A percentile compares a stretch with the other conserved stretches of the same genome.
phyloP scores from a whole-genome alignment of 306 rosid species.

The Cucurbita maxima region DNA sequence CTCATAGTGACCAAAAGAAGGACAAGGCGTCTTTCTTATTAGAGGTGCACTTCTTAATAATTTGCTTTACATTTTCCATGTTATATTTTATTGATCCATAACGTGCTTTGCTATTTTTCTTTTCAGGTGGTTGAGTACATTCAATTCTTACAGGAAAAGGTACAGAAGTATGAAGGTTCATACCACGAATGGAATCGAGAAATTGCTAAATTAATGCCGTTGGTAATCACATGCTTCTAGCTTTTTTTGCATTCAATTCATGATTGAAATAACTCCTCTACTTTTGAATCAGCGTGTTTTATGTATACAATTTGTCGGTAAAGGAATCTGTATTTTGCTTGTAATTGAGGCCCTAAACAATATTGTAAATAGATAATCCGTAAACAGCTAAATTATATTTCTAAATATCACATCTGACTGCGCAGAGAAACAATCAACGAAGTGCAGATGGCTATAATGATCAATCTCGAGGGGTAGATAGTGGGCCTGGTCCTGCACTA shows the following conservation, averaged over 20 bases:
- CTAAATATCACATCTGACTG: background rate
- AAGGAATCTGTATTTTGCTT: no score
- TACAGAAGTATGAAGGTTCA: conserved; percentile 62
- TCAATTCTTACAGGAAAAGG: conserved; percentile 82
- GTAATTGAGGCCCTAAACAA: background rate
- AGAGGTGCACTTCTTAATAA: conserved; percentile 37
- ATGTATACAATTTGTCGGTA: background rate
- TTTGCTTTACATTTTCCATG: background rate
- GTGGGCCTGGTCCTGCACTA: conserved; percentile 40
- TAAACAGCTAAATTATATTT: background rate
- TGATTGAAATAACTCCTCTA: background rate
- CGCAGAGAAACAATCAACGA: conserved; percentile 54
- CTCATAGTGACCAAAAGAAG: conserved; percentile 93
- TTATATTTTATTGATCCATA: background rate
- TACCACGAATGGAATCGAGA: conserved; percentile 69
- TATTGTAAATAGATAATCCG: background rate
- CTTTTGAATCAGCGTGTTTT: background rate
- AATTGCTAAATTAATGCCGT: conserved; percentile 45
- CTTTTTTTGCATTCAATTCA: conserved; percentile 6
- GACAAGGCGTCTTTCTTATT: conserved; percentile 92
- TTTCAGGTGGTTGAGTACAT: conserved; percentile 82
- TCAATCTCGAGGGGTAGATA: conserved; percentile 34
- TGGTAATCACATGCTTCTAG: conserved; percentile 35
- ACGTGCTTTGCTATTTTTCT: conserved; percentile 1
- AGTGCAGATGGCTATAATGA: conserved; percentile 41